Evolutionary conservation across 306 rosid species (phyloP).

Genomic region (Macrotyloma uniflorum): DNA sequence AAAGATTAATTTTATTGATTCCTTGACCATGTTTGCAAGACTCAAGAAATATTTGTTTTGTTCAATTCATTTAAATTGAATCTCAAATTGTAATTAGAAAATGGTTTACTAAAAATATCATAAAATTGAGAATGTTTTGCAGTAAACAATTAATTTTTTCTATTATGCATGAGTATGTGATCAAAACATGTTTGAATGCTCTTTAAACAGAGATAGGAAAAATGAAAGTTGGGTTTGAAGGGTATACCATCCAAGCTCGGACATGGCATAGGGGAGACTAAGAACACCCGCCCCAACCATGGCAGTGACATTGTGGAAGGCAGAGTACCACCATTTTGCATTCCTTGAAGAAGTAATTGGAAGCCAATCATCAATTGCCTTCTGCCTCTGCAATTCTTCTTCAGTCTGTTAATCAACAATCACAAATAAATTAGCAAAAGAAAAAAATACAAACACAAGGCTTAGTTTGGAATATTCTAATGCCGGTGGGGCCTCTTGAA

Average conservation of each 20-base stretch:
- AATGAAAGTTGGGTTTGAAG: background rate
- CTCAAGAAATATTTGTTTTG: background rate
- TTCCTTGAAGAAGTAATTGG: conserved; percentile 78
- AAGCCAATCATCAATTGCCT: conserved; percentile 72
- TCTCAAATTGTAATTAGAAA: background rate
- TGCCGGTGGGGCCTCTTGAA: too few species aligned
- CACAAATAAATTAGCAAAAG: too few species aligned
- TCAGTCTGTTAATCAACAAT: conserved; percentile 33
- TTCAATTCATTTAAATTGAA: background rate
- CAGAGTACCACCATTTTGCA: conserved; percentile 92
- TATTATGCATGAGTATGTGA: background rate
- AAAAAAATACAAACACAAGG: background rate
- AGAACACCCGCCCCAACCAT: conserved; percentile 92
- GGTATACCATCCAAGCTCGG: conserved; percentile 71
- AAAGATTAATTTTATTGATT: too few species aligned
- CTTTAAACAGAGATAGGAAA: background rate
- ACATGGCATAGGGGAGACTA: conserved; percentile 77
- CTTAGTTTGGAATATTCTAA: background rate
- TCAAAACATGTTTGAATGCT: background rate
- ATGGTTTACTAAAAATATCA: background rate
- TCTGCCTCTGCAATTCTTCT: conserved; percentile 38
- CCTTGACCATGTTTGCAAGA: background rate
- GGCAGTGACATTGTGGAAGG: conserved; percentile 86
- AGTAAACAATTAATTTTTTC: background rate
- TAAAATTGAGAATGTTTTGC: background rate